Evolutionary conservation across 2,329 filamentous ascomycete species (phyloP).

Genomic region (Chaetomium olivaceum): DNA sequence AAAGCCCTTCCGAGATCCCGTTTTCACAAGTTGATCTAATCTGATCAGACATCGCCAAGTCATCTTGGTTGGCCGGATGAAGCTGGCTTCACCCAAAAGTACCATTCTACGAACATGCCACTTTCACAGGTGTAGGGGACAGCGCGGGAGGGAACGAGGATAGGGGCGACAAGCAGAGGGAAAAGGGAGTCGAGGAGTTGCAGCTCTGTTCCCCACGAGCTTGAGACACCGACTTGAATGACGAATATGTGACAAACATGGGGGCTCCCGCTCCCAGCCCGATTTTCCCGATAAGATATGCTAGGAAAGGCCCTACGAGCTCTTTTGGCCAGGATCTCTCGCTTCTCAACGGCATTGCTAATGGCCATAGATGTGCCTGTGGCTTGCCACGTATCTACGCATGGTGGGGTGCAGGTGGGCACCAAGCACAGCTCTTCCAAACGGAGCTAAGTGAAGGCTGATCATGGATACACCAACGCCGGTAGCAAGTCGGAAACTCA

Average conservation of each 20-base stretch:
- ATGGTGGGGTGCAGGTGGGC: neutral
- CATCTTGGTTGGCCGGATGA: neutral
- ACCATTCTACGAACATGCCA: neutral
- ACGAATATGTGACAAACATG: neutral
- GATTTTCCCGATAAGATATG: neutral
- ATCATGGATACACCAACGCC: neutral
- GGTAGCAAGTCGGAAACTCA: neutral
- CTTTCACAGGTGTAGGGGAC: neutral
- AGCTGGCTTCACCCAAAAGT: neutral
- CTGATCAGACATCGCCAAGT: neutral
- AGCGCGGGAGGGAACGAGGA: neutral
- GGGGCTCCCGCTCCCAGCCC: no score
- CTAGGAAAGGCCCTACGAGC: neutral
- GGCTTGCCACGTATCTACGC: neutral
- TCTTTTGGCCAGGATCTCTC: neutral
- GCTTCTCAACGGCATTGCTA: neutral
- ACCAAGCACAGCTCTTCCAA: neutral
- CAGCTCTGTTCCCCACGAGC: neutral
- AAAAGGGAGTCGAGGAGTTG: neutral
- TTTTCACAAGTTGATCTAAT: constrained; percentile 13
- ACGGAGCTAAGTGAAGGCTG: neutral
- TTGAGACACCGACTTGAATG: neutral
- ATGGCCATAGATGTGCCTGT: neutral
- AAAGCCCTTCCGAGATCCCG: neutral
- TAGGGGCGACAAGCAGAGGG: neutral